Evolutionary conservation across 1,284 basidiomycete species (phyloP).

Genomic region (Golubevia pallescens): DNA sequence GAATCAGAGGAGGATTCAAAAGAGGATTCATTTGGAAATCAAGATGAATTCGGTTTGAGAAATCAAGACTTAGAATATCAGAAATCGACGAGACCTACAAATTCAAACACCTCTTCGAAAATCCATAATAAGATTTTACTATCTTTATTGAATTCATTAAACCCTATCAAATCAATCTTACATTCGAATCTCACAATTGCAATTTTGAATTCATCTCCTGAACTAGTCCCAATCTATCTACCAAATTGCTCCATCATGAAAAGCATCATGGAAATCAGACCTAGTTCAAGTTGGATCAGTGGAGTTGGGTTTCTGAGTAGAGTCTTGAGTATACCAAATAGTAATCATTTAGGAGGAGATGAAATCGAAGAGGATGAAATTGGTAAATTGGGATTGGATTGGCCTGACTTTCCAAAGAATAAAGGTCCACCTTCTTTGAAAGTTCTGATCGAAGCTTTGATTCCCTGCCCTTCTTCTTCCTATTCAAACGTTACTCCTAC

Average conservation of each 20-base stretch:
- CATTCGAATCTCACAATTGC: conserved; percentile 52
- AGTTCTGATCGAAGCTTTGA: too few relatives aligned
- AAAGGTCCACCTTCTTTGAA: too few relatives aligned
- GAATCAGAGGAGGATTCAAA: background rate
- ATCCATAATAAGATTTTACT: conserved; percentile 55
- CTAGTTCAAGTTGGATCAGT: too few relatives aligned
- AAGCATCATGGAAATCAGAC: background rate
- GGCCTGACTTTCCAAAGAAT: too few relatives aligned
- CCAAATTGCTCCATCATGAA: conserved; percentile 4
- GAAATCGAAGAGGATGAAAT: too few relatives aligned
- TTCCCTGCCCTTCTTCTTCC: too few relatives aligned
- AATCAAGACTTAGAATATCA: too few relatives aligned
- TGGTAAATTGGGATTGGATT: too few relatives aligned
- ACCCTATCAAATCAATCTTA: conserved; percentile 32
- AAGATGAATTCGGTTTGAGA: background rate
- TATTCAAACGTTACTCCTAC: too few relatives aligned
- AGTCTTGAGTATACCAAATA: too few relatives aligned
- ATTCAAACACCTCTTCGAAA: background rate
- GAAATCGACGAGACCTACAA: conserved; percentile 11
- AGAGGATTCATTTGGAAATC: background rate
- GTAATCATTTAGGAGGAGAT: too few relatives aligned
- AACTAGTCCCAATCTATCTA: conserved; percentile 46
- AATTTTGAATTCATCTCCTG: conserved; percentile 48
- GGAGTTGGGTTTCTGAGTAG: too few relatives aligned
- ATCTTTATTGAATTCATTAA: conserved; percentile 33